Evolutionary conservation across 192 early-diverging fungal species (phyloP).

Genomic region (Rhizophagus prolifer): DNA sequence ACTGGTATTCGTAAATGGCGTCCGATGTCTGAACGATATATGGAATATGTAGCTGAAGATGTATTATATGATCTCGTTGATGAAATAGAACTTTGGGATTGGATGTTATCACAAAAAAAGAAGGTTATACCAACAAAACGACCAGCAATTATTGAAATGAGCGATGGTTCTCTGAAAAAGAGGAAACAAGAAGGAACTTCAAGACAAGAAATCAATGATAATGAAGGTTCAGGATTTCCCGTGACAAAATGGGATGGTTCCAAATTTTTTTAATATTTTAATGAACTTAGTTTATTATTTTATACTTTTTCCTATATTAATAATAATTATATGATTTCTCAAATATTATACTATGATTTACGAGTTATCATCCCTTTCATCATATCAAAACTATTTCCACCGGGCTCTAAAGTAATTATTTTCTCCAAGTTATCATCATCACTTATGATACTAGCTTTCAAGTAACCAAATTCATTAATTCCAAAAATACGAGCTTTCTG

Average conservation of each 20-base stretch:
- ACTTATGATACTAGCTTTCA: slow-evolving; percentile 64
- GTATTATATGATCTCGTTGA: slow-evolving; percentile 62
- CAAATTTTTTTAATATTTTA: not conserved
- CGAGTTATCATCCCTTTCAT: slow-evolving; percentile 78
- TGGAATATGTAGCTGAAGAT: slow-evolving; percentile 59
- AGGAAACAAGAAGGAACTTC: not conserved
- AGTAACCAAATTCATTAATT: slow-evolving; percentile 74
- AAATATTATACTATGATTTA: not conserved
- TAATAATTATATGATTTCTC: not conserved
- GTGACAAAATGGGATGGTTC: not conserved
- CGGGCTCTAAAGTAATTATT: slow-evolving; percentile 82
- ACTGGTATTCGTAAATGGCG: slow-evolving; percentile 38
- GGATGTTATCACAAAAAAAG: slow-evolving; percentile 31
- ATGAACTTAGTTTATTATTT: not conserved
- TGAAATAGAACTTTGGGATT: slow-evolving; percentile 53
- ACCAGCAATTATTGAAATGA: not conserved
- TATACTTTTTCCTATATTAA: not conserved
- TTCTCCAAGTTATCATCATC: slow-evolving; percentile 37
- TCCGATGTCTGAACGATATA: slow-evolving; percentile 58
- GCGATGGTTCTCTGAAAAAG: slow-evolving; percentile 9
- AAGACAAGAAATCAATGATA: not conserved
- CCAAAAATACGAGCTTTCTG: slow-evolving; percentile 71
- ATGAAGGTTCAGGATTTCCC: not conserved
- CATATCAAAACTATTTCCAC: slow-evolving; percentile 99
- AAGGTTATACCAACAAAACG: not conserved